Base-by-base conservation (phyloP, 1,284 basidiomycete species). In the Ganoderma meredithae region DNA sequence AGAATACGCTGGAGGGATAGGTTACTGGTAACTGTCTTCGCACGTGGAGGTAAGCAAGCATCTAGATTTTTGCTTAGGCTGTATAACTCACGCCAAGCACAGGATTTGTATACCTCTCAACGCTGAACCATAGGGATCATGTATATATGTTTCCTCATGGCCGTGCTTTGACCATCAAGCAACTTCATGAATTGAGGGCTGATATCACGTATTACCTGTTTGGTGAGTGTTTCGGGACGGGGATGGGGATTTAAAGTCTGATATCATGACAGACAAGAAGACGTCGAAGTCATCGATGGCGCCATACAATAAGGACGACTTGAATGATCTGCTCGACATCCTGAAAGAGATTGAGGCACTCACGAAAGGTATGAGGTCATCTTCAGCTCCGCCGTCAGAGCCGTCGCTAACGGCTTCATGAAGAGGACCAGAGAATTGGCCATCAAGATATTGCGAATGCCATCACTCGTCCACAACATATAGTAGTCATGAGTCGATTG, bases 141-240 rank as follows among this genome's bases (percentile, higher is more conserved):
- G 47, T 74, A 0, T 53, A 60, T 6, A 71, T 76, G 67, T 76
- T 75, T 31, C 75, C 75, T 1, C 60, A 72, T 56, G 58, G 65
- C 8, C 68, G 68, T 0, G 0, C 0, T 1, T 58, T 69, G 5
- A 19, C 58, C 0, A 40, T n/a, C 12, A 25, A 69, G 10, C 55
- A 53, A 3, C 40, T 71, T 2, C 31, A 64, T 1, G 63, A 67
- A 4, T 49, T 70, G 3, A 55, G 58, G 1, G 53, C 39, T 1
- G 60, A 66, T 3, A 17, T 73, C 25, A 59, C 55, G 19, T 72
- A 49, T 17, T 47, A 60, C 2, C 17, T 66, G 1, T 63, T 69
- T 62, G 74, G 72, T 73, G 31, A 40, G 69, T 27, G 17, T 33
- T 40, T 12, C 41, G 8, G 33, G 25, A 25, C 25, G 17, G 61